A percentile compares a stretch with the other conserved stretches of the same genome.
Conservation (phyloP, 1,139 yeast genomes). For the Pichia sp. region DNA sequence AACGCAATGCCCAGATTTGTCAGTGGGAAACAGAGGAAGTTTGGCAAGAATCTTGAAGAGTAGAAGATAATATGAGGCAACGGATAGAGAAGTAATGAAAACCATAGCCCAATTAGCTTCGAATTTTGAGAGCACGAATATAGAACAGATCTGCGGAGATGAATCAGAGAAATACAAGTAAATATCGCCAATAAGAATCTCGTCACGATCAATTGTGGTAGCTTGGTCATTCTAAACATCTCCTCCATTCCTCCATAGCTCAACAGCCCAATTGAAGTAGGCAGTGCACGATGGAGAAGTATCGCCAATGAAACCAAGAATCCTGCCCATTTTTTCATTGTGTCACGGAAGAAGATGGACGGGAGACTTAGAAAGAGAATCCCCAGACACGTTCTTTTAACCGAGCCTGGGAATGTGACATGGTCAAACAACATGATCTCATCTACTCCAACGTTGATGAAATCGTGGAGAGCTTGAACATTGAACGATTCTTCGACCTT, state of each 20-base stretch:
- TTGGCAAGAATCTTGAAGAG: slow-evolving; percentile 78
- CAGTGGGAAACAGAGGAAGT: slow-evolving; percentile 77
- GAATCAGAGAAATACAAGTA: slow-evolving; percentile 7
- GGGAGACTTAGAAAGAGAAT: slow-evolving; percentile 50
- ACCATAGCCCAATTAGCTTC: slow-evolving; percentile 49
- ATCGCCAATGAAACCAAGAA: slow-evolving; percentile 40
- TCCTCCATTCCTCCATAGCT: background rate
- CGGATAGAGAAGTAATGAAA: slow-evolving; percentile 48
- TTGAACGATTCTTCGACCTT: slow-evolving; percentile 95
- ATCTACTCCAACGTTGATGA: slow-evolving; percentile 57
- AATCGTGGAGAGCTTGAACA: slow-evolving; percentile 84
- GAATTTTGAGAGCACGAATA: slow-evolving; percentile 25
- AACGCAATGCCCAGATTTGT: slow-evolving; percentile 53
- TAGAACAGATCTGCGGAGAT: slow-evolving; percentile 7
- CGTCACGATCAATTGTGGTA: slow-evolving; percentile 33
- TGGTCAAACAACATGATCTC: slow-evolving; percentile 63
- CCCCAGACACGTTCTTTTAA: slow-evolving; percentile 82
- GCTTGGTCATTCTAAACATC: slow-evolving; percentile 12
- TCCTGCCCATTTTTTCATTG: slow-evolving; percentile 46
- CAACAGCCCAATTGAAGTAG: slow-evolving; percentile 7
- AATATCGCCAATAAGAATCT: slow-evolving; percentile 37
- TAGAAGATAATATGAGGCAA: slow-evolving; percentile 82
- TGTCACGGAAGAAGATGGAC: slow-evolving; percentile 15
- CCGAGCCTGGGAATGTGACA: slow-evolving; percentile 75
- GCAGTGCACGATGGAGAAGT: slow-evolving; percentile 27